Base-by-base conservation (phyloP, 768 basidiomycete species). In the Podaxis sp. region DNA sequence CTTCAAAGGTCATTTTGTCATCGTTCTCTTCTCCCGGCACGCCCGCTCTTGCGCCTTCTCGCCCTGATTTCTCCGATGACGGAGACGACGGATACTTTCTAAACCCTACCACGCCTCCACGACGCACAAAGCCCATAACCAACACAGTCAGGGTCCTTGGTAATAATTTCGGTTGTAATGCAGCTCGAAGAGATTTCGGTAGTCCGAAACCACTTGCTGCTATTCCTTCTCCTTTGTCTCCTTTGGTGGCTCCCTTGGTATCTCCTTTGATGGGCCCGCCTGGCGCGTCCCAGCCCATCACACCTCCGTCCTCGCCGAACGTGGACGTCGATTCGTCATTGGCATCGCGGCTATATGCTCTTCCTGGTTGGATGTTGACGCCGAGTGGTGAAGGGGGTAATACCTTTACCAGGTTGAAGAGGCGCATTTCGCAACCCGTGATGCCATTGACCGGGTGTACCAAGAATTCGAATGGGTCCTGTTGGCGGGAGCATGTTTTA, bases 241-340 rank as follows among this genome's bases (percentile, higher is more conserved):
- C 69, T 5, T 53, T 58, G 19, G 57, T 61, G n/a, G 51, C 60
- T n/a, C 56, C 56, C n/a, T 46, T 64, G 8, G 33, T 33, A n/a
- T 66, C 63, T 37, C 52, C 59, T 12, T 41, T 66, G 3, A 64
- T 63, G 19, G 13, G 60, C 29, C 17, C 54, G 22, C 36, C 61
- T 27, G 29, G 15, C 9, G 22, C 17, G 37, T 38, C 38, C 12
- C 24, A 19, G 36, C 50, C 58, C 9, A 38, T 51, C 6, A 49
- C 46, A 12, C 43, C 61, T 4, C 36, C 46, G 3, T 19, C 61
- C 9, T 41, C 61, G 17, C 54, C 61, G 2, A 49, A 24, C 47
- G 40, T 55, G 4, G 54, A 62, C 33, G 17, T 62, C 8, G 40
- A 60, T 8, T 54, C 52, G 1, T 53, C 60, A 24, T 29, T 56